Percentiles rank a stretch among this genome's conserved stretches.
phyloP scores from a whole-genome alignment of 139 green algal species.

The Coelastrella sp. region DNA sequence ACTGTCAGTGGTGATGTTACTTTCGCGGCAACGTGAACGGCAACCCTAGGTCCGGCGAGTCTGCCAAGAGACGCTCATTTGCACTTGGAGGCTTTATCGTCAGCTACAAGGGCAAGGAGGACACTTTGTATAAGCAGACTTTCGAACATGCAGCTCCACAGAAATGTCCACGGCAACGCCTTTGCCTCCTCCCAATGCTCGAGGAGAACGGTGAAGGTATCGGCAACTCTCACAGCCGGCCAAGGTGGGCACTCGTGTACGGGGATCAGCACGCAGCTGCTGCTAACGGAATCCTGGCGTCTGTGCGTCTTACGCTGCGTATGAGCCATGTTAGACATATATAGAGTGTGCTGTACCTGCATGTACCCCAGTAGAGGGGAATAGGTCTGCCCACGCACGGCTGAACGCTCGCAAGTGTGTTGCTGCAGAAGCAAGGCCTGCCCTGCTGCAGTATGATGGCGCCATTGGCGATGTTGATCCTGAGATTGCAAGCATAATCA shows the following conservation, averaged over 20 bases:
- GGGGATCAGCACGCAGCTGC: not conserved
- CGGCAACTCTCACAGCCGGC: not conserved
- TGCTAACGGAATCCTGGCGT: not conserved
- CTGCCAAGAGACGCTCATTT: no score
- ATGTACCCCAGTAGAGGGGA: no score
- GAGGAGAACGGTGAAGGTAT: not conserved
- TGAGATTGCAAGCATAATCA: constrained; percentile 85
- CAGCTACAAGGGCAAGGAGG: no score
- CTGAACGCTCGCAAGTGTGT: not conserved
- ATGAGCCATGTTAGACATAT: no score
- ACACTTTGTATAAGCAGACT: not conserved
- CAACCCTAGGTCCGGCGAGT: no score
- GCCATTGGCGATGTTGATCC: constrained; percentile 83
- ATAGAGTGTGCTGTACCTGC: no score
- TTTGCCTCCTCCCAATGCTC: not conserved
- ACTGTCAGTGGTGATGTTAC: no score
- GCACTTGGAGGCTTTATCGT: no score
- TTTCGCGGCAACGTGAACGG: no score
- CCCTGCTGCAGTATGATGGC: constrained; percentile 76
- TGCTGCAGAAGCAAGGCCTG: constrained; percentile 4
- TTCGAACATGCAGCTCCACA: not conserved
- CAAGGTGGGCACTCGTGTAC: not conserved
- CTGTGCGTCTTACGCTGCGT: no score
- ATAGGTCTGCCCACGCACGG: no score
- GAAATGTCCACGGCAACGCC: not conserved